Evolutionary conservation across 306 rosid species (phyloP).

Genomic region (Quercus wislizeni): DNA sequence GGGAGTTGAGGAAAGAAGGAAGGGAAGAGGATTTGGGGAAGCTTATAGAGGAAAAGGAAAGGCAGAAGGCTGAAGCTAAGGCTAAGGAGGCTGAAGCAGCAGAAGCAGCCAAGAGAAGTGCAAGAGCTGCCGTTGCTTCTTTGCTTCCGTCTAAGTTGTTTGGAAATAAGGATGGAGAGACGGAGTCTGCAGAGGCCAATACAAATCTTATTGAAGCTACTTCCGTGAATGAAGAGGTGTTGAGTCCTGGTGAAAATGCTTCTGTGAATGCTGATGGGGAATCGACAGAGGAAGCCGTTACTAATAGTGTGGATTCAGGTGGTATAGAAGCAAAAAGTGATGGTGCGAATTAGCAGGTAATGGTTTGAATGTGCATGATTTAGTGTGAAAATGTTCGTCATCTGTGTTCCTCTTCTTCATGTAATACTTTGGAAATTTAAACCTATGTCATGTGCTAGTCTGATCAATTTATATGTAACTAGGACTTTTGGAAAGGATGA

Average conservation of each 20-base stretch:
- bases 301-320: slow-evolving; percentile 18
- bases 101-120: slow-evolving; percentile 85
- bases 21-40: slow-evolving; percentile 78
- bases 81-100: slow-evolving; percentile 94
- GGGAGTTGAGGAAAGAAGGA: slow-evolving; percentile 74
- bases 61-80: slow-evolving; percentile 91
- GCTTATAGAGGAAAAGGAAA: slow-evolving; percentile 90
- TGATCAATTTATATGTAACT: slow-evolving; percentile 21
- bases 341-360: slow-evolving; percentile 31
- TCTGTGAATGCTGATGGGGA: slow-evolving; percentile 28
- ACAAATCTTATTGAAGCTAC: slow-evolving; percentile 26
- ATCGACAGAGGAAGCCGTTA: slow-evolving; percentile 9
- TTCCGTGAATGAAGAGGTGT: slow-evolving; percentile 26
- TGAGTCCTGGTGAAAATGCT: slow-evolving; percentile 11
- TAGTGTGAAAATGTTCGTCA: slow-evolving; percentile 7
- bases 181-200: slow-evolving; percentile 26
- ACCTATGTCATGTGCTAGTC: slow-evolving; percentile 6
- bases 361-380: slow-evolving; percentile 27
- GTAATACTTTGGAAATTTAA: slow-evolving; percentile 16
- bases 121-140: slow-evolving; percentile 76
- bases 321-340: slow-evolving; percentile 37
- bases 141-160: slow-evolving; percentile 78
- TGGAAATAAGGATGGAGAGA: slow-evolving; percentile 53
- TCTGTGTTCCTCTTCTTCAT: slow-evolving; percentile 11
- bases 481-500: slow-evolving; percentile 18